Base-by-base conservation (phyloP, 345 rosid species). In the Diplotaxis tenuifolia region DNA sequence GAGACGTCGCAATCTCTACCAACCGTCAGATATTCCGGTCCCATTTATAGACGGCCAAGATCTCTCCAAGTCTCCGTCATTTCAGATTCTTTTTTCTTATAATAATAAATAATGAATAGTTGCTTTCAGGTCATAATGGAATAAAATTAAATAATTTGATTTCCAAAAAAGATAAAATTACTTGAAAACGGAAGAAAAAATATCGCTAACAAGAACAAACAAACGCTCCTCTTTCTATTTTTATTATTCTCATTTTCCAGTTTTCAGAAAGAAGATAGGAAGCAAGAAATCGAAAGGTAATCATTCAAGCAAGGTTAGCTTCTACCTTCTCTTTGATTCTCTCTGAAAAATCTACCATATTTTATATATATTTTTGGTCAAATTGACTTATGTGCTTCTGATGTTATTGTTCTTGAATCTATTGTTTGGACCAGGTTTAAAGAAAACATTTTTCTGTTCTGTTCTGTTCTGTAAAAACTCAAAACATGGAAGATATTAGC, bases 1-100 rank as follows among this genome's bases (percentile, higher is more conserved):
- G 58, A 71, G 58, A 77, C 76, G 76, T 71, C 80, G 63, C 40
- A 59, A 77, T 77, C 76, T 57, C 61, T 77, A 77, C 76, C 80
- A 77, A 77, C 76, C 80, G 73, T 77, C 63, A 66, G 80, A 71
- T 77, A 71, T 71, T 71, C 21, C 36, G 27, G 62, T 34, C 62
- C 76, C 76, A 77, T 49, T 14, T 20, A 25, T 72, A 28, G 69
- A 66, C 80, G 77, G 80, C 50, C 58, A 50, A 38, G 77, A 77
- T 77, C 80, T 77, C 31, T 50, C 42, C 36, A 50, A 59, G 58
- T 77, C 76, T 72, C 34, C 73, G 73, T 72, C 73, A 66, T 60
- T 62, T 65, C 69, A 67, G 73, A 77, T 77, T 72, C 76, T 71
- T 65, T 67, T 25, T 34, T 38, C 7, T n/a, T 14, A n/a, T 5